phyloP scores from a whole-genome alignment of 2,329 filamentous ascomycete genomes.

The Monosporascus sp. region DNA sequence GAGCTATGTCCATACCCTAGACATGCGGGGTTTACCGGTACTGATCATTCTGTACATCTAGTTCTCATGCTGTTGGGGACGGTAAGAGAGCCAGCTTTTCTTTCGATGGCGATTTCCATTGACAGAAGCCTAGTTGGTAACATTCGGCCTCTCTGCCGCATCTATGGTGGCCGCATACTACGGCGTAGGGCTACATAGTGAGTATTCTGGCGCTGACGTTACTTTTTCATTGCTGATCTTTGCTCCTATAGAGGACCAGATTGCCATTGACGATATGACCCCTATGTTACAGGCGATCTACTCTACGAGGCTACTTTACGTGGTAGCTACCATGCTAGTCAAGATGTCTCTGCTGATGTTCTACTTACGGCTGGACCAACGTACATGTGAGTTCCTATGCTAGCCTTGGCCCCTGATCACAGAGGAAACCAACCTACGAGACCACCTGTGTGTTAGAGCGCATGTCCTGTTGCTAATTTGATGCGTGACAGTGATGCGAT shows the following conservation, averaged over 20 bases:
- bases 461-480: not conserved
- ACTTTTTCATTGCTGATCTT: not conserved
- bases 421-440: not conserved
- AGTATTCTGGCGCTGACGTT: not conserved
- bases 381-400: not conserved
- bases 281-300: slow-evolving; percentile 8
- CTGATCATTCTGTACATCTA: not conserved
- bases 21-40: not conserved
- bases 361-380: slow-evolving; percentile 8
- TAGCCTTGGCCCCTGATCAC: not conserved
- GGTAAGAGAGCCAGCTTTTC: not conserved
- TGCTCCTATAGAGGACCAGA: not conserved
- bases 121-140: not conserved
- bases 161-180: slow-evolving; percentile 7
- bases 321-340: slow-evolving; percentile 6
- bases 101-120: not conserved
- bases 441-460: not conserved
- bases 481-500: slow-evolving; percentile 1
- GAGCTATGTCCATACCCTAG: not conserved
- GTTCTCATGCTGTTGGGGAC: slow-evolving; percentile 8
- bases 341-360: slow-evolving; percentile 8
- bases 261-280: slow-evolving; percentile 1
- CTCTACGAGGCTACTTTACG: slow-evolving; percentile 7
- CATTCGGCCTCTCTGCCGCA: slow-evolving; percentile 6
- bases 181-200: slow-evolving; percentile 6